These are phyloP conservation scores for Annulohypoxylon maeteangense DNA, from an alignment of 495 filamentous ascomycete species.

Conservation along the genomic window DNA sequence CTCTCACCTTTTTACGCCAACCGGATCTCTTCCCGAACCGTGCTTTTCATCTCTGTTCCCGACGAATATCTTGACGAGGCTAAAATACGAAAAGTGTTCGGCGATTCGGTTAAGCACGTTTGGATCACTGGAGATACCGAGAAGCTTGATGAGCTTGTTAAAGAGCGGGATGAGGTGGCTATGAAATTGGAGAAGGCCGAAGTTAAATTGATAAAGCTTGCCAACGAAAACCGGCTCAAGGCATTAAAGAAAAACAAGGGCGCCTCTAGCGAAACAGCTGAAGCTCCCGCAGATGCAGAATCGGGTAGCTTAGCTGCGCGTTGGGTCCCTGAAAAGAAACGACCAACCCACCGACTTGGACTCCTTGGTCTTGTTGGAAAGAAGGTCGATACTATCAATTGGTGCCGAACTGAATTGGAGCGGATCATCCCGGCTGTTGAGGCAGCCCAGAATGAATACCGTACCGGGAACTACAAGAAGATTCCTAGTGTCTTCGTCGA, in stretches of 20 bases:
- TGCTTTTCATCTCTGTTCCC: constrained; percentile 91
- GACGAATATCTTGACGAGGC: constrained; percentile 75
- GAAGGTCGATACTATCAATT: constrained; percentile 96
- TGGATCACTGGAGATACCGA: constrained; percentile 87
- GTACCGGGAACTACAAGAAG: constrained; percentile 71
- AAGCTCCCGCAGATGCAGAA: constrained; percentile 62
- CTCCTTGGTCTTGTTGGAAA: constrained; percentile 79
- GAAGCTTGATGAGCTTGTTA: constrained; percentile 84
- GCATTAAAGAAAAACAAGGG: constrained; percentile 85
- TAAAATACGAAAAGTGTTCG: constrained; percentile 82
- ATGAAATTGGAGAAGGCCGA: constrained; percentile 90
- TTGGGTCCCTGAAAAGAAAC: constrained; percentile 81
- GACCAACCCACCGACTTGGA: constrained; percentile 87
- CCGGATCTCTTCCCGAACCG: constrained; percentile 92
- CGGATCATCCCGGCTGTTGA: constrained; percentile 84
- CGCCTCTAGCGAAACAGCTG: constrained; percentile 61
- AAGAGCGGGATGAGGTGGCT: constrained; percentile 83
- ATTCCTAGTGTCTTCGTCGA: constrained; percentile 89
- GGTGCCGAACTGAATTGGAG: constrained; percentile 84
- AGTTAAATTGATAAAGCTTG: constrained; percentile 84
- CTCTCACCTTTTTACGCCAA: constrained; percentile 87
- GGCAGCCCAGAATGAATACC: constrained; percentile 77
- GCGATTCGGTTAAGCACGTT: constrained; percentile 79
- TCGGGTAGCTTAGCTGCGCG: constrained; percentile 83
- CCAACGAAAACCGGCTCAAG: constrained; percentile 81